Evolutionary conservation across 345 rosid genomes (phyloP), one percentile per base, ranked within the genome.

Genomic region (Combretum micranthum): DNA sequence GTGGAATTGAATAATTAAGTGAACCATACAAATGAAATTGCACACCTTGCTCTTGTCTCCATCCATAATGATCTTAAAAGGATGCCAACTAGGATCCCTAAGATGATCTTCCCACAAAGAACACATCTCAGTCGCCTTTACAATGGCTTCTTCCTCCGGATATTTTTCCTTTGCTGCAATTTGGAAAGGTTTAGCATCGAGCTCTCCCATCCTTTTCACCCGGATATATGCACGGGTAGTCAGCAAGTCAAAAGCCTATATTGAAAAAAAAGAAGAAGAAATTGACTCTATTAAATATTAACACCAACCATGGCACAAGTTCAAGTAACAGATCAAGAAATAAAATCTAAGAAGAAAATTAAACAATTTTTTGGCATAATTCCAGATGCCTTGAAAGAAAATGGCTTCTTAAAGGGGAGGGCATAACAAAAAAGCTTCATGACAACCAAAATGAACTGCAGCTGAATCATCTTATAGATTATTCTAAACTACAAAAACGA

Each of bases 141-240:
- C 52, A n/a, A 61, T 75, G 15, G 77, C 80, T 46, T 73, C 71
- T 62, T 56, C 63, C 9, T 22, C 46, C 2, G 67, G 19, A 72
- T 51, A 71, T 43, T 75, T 80, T 67, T 43, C 65, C 71, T 60
- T 80, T 66, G 69, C 65, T 56, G 65, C 85, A 15, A 2, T 3
- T 10, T 19, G 50, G 61, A 88, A 83, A 22, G 80, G 80, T 26
- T 61, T 72, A 11, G 14, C 18, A 42, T 79, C 72, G 25, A 85
- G 69, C 17, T 77, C 83, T 16, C 90, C 96, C 87, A 88, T 77
- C 58, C 72, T 77, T 73, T 81, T 85, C 25, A 85, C 69, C 14
- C 77, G 67, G 15, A 81, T 78, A 8, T 16, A 10, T 55, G 77
- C 57, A 43, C 19, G 60, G 10, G 42, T 21, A 15, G 48, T 12